Base-by-base conservation (phyloP, 2,329 filamentous ascomycete species). In the Phoma herbarum region DNA sequence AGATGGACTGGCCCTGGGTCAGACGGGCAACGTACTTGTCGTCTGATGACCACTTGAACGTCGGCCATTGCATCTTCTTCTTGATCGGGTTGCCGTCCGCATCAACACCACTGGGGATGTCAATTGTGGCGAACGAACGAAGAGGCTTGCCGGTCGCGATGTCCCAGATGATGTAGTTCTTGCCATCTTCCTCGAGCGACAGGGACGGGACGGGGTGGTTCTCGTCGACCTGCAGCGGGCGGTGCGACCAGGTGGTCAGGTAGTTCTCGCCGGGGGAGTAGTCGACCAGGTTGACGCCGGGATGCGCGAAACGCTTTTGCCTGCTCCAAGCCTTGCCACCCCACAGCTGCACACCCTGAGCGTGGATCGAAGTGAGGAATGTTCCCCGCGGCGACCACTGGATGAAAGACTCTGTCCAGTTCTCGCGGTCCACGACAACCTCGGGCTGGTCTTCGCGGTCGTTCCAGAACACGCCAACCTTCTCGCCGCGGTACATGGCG, bases 91-190 rank as follows among this genome's bases (percentile, higher is more conserved):
- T 83, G 61, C 86, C 87, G 35, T 88, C 86, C 35, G 83, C 83
- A 55, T 88, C 88, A 48, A 78, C 80, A 47, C 86, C 83, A 65
- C 85, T 85, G 28, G 91, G 87, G 14, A 91, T 81, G 67, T 99
- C 95, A 64, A 97, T 86, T 68, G 94, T 96, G 63, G 92, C 88
- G 75, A 99, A 99, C 0, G 95, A 98, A 64, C 95, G 91, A 49
- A 99, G 85, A 56, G 94, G 92, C 77, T 94, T 91, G 70, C 88
- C 89, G 10, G 94, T 95, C 51, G 91, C 90, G 62, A 98, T 89
- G 74, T 98, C 94, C 95, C 95, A 99, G 74, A 99, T 93, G 74
- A 99, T 90, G 79, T 98, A 98, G 85, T 98, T 97, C 85, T 98
- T 98, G 79, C 95, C 95, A 71, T 99, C 94, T 74, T 99, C 95